Evolutionary conservation across 352 stramenopile species (phyloP).

Genomic region (Phytophthora niederhauseri): DNA sequence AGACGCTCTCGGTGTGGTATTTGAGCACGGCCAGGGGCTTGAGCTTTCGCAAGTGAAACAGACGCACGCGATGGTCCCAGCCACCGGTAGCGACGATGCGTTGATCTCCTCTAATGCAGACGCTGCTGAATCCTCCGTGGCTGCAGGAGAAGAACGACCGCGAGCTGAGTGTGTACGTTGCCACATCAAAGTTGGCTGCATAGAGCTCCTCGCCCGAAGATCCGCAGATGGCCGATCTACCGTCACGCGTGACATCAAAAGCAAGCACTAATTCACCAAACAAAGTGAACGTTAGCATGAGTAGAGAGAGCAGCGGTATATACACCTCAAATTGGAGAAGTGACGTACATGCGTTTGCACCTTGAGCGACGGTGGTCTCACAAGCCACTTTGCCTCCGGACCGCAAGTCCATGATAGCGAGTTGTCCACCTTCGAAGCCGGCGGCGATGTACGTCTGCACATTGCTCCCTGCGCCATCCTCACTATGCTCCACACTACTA

Average conservation of each 20-base stretch:
- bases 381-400: slow-evolving; percentile 49
- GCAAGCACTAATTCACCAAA: slow-evolving; percentile 54
- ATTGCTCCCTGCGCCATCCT: slow-evolving; percentile 21
- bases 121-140: slow-evolving; percentile 66
- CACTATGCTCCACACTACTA: slow-evolving; percentile 26
- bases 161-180: slow-evolving; percentile 40
- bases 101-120: slow-evolving; percentile 71
- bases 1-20: slow-evolving; percentile 82
- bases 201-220: slow-evolving; percentile 66
- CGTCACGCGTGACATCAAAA: slow-evolving; percentile 68
- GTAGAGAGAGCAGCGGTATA: not conserved
- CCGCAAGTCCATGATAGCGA: slow-evolving; percentile 72
- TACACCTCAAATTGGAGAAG: not conserved
- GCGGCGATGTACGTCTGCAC: slow-evolving; percentile 53
- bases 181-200: slow-evolving; percentile 48
- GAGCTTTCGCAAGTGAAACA: slow-evolving; percentile 80
- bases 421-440: slow-evolving; percentile 75
- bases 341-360: slow-evolving; percentile 58
- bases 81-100: slow-evolving; percentile 82
- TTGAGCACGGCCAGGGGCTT: slow-evolving; percentile 82
- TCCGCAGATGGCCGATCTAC: slow-evolving; percentile 59
- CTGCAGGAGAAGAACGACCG: slow-evolving; percentile 62
- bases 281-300: slow-evolving; percentile 10
- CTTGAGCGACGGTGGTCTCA: slow-evolving; percentile 54
- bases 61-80: slow-evolving; percentile 75